Base-by-base conservation (phyloP, 2,329 filamentous ascomycete genomes). In the Scorias spongiosa region DNA sequence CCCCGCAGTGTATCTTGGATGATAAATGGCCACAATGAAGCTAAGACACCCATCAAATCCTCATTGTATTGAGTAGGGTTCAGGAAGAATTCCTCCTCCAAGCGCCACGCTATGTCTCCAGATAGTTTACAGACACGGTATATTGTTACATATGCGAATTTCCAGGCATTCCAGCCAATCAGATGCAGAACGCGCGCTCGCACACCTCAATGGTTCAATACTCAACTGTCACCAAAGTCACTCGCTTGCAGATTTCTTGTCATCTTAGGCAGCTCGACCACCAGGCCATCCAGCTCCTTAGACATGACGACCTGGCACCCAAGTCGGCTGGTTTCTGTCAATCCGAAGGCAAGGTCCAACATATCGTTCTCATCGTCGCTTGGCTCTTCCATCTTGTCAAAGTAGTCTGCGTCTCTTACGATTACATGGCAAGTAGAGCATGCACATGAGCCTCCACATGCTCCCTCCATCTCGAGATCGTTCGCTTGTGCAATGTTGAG, bases 391-490 rank as follows among this genome's bases (percentile, higher is more conserved):
- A 63, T 63, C 52, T 57, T 57, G 44, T 63, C 61, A 44, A 53
- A 63, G 63, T 78, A 74, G 4, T 75, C 74, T 39, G 84, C 76
- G 56, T 82, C 78, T 46, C 76, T 65, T 32, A 94, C 83, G 49
- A 94, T 87, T 45, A 93, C 81, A 66, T 94, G 87, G 67, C 87
- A 94, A 5, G 87, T 94, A 45, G 84, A 91, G 67, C 87, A 94
- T 44, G 87, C 87, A 65, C 87, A 94, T 29, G 84, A 91, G 17
- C 87, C 91, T 53, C 91, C 91, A 59, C 91, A 98, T 10, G 91
- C 91, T 48, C 91, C 78, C 70, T 98, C 91, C 89, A 98, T 96
- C 63, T 98, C 91, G 37, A 98, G 70, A 58, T 96, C 89, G 63
- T 96, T 77, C 39, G 83, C 85, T 62, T 95, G 89, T 17, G 89